Percentiles rank a stretch among this genome's conserved stretches.
Conservation (phyloP, 2,329 filamentous ascomycete species). For the Penicillium digitatum region DNA sequence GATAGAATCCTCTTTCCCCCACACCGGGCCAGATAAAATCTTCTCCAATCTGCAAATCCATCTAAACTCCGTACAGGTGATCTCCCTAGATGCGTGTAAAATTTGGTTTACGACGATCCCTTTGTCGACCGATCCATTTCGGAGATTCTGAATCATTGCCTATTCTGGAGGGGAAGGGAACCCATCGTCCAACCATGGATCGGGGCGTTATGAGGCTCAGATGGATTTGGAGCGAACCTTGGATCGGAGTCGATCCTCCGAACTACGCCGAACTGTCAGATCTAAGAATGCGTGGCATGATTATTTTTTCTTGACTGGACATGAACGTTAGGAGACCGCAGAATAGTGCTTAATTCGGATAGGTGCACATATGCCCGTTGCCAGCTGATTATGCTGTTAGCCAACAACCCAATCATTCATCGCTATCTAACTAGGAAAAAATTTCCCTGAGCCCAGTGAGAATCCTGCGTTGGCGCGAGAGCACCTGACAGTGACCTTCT, state of each 20-base stretch:
- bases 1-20: conserved; percentile 14
- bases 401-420: not conserved
- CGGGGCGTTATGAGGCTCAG: not conserved
- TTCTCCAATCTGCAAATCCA: not conserved
- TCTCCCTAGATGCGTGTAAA: not conserved
- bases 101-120: not conserved
- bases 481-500: conserved; percentile 2
- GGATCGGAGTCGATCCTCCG: conserved; percentile 4
- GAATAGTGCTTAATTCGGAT: not conserved
- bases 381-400: not conserved
- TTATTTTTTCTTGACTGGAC: not conserved
- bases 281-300: not conserved
- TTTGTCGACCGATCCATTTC: not conserved
- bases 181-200: conserved; percentile 1
- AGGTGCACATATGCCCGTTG: not conserved
- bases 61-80: not conserved
- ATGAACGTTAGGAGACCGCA: not conserved
- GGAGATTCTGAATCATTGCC: not conserved
- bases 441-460: not conserved
- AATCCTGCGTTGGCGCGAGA: conserved; percentile 1
- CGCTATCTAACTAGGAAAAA: not conserved
- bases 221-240: not conserved
- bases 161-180: too few species aligned
- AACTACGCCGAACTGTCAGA: conserved; percentile 10
- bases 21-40: not conserved